A percentile compares a stretch with the other conserved stretches of the same genome.
Evolutionary conservation across 177 flowering plant species (phyloP).

Genomic region (Vitis hybrid): DNA sequence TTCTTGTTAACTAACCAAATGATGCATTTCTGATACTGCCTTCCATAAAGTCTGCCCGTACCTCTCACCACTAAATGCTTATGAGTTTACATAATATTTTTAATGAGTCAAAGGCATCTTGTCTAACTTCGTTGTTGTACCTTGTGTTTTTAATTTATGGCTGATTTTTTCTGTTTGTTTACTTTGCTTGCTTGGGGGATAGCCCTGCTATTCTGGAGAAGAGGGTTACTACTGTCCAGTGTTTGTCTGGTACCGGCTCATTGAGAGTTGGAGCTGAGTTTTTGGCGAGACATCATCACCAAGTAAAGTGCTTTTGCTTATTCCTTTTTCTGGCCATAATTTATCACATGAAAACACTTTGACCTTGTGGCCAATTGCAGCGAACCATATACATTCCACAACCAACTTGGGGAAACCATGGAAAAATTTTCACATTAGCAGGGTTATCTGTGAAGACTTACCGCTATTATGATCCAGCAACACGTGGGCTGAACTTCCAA

Average conservation of each 20-base stretch:
- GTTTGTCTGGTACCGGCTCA: conserved; percentile 97
- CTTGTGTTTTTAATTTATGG: not conserved
- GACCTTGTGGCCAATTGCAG: conserved; percentile 33
- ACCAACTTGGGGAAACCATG: conserved; percentile 99
- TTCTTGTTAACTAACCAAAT: no score
- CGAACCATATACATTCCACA: conserved; percentile 81
- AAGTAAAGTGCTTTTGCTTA: conserved; percentile 37
- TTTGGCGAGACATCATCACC: conserved; percentile 80
- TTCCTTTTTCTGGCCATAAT: not conserved
- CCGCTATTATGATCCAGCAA: conserved; percentile 91
- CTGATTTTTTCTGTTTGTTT: conserved; percentile 20
- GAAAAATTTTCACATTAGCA: conserved; percentile 76
- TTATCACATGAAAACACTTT: not conserved
- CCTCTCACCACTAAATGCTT: no score
- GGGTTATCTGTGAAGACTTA: conserved; percentile 84
- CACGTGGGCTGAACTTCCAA: conserved; percentile 88
- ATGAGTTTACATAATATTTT: not conserved
- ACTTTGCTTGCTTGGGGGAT: conserved; percentile 4
- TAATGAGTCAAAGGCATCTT: not conserved
- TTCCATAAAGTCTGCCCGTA: no score
- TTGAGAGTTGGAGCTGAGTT: conserved; percentile 96
- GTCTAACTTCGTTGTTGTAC: not conserved
- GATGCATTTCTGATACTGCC: no score
- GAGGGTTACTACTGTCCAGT: conserved; percentile 84
- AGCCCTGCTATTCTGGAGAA: conserved; percentile 92